These are phyloP conservation scores for Coccomyxa subellipsoidea DNA, from an alignment of 163 green algal genomes.

Conservation along the genomic window DNA sequence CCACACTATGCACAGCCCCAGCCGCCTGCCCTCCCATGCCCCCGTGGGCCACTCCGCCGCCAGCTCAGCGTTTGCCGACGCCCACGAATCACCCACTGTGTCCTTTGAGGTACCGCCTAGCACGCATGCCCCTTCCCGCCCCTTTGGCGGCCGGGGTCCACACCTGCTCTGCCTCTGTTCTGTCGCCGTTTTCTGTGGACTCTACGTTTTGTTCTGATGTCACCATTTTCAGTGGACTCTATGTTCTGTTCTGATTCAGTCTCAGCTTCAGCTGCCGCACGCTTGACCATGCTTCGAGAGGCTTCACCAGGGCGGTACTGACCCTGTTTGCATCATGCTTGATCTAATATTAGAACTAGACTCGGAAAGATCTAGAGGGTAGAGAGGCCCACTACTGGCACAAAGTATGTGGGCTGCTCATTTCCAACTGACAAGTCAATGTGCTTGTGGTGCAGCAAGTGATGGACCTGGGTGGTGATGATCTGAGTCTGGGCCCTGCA, in stretches of 20 bases:
- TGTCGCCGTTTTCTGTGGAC: background rate
- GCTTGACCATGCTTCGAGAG: too few species aligned
- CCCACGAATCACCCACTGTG: background rate
- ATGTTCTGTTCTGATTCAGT: background rate
- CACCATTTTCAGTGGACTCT: background rate
- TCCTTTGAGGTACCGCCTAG: background rate
- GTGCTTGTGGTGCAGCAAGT: background rate
- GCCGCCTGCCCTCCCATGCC: background rate
- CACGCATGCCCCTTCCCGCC: too few species aligned
- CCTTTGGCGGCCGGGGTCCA: background rate
- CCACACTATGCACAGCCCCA: background rate
- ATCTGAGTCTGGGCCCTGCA: constrained; percentile 16
- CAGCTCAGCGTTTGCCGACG: background rate
- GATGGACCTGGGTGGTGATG: constrained; percentile 9
- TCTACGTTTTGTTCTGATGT: too few species aligned
- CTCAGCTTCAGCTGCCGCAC: too few species aligned
- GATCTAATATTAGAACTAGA: too few species aligned
- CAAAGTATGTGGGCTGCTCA: too few species aligned
- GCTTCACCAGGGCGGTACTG: too few species aligned
- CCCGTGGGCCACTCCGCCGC: background rate
- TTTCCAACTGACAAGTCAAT: too few species aligned
- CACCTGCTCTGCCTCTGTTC: background rate
- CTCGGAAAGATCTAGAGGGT: too few species aligned
- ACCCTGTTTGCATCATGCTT: too few species aligned
- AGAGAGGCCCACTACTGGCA: too few species aligned